These are phyloP conservation scores for Coccomyxa subellipsoidea DNA, from an alignment of 163 green algal species.

Conservation along the genomic window DNA sequence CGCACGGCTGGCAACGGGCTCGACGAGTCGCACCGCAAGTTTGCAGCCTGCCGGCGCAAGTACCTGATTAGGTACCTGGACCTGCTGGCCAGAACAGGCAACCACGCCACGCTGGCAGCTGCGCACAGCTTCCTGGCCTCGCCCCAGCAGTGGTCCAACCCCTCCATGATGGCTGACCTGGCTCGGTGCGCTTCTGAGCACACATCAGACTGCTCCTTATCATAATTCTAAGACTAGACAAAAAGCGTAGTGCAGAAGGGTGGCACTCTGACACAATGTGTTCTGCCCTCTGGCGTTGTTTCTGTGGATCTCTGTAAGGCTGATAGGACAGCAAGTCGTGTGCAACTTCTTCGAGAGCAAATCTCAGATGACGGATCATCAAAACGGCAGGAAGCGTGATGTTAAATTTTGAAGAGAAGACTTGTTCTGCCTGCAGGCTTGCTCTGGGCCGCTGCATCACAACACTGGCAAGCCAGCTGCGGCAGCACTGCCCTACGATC, in stretches of 20 bases:
- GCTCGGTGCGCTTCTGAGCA: background rate
- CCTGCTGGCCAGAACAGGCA: background rate
- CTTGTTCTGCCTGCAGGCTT: too few relatives aligned
- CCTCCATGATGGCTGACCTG: background rate
- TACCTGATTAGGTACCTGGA: background rate
- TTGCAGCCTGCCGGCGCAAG: conserved; percentile 1
- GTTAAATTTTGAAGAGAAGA: too few relatives aligned
- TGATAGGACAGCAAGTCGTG: too few relatives aligned
- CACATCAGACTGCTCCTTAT: too few relatives aligned
- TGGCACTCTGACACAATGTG: too few relatives aligned
- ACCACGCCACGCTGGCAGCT: background rate
- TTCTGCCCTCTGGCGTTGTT: too few relatives aligned
- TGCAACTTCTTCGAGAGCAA: too few relatives aligned
- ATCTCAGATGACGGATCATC: too few relatives aligned
- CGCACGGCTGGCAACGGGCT: background rate
- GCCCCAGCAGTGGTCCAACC: background rate
- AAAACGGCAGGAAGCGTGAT: too few relatives aligned
- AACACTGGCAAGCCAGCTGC: background rate
- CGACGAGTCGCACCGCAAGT: background rate
- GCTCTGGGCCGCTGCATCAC: background rate
- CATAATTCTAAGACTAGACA: too few relatives aligned
- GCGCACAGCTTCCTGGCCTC: background rate
- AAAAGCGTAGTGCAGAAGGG: too few relatives aligned
- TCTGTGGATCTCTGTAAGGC: too few relatives aligned
- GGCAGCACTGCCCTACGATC: background rate